phyloP scores from a whole-genome alignment of 139 green algal genomes.

The Coelastrella sp. region DNA sequence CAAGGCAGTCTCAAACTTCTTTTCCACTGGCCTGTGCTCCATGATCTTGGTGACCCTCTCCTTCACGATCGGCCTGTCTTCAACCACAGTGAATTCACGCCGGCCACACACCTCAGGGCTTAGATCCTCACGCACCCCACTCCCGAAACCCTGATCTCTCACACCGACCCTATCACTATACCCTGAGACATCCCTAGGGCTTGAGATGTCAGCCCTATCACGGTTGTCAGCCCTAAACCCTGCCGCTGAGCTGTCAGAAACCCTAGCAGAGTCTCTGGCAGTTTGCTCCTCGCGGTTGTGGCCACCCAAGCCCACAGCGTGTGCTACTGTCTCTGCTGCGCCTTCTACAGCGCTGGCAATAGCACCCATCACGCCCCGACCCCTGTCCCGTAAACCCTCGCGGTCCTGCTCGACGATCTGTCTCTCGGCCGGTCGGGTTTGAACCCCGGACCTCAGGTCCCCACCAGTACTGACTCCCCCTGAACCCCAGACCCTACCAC shows the following conservation, averaged over 20 bases:
- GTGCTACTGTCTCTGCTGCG: background rate
- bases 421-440: background rate
- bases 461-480: background rate
- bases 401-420: background rate
- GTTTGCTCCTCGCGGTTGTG: no score
- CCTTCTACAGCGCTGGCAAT: background rate
- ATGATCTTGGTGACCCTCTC: slow-evolving; percentile 18
- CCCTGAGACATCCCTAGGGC: background rate
- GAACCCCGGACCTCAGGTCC: background rate
- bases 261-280: background rate
- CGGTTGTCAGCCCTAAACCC: background rate
- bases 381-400: background rate
- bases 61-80: slow-evolving; percentile 38
- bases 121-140: background rate
- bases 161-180: background rate
- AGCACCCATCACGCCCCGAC: background rate
- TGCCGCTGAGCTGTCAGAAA: background rate
- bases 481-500: background rate
- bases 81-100: slow-evolving; percentile 23
- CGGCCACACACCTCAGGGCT: slow-evolving; percentile 12
- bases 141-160: background rate
- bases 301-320: background rate
- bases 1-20: background rate
- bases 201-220: background rate
- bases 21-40: slow-evolving; percentile 43